Evolutionary conservation across 2,329 filamentous ascomycete genomes (phyloP).

Genomic region (Fusarium keratoplasticum): DNA sequence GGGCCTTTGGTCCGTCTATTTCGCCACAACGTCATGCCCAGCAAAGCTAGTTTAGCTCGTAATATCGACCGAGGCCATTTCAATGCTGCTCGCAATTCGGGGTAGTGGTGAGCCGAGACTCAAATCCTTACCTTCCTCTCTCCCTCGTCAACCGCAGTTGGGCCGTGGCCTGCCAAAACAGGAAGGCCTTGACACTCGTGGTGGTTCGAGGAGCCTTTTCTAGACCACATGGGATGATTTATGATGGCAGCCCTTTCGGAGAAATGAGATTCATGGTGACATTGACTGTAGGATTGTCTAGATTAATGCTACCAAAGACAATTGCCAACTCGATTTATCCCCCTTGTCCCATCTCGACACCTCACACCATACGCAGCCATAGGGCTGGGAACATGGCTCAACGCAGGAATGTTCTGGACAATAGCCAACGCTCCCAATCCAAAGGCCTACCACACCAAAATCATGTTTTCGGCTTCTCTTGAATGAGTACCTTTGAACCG

Average conservation of each 20-base stretch:
- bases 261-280: background rate
- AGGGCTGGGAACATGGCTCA: background rate
- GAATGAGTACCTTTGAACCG: background rate
- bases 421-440: background rate
- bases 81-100: background rate
- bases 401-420: background rate
- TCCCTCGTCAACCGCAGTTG: background rate
- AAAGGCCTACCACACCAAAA: background rate
- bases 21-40: background rate
- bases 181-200: background rate
- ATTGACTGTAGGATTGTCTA: background rate
- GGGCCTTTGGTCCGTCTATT: conserved; percentile 29
- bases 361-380: background rate
- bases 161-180: background rate
- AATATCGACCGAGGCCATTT: background rate
- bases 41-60: background rate
- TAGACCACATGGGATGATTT: background rate
- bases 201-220: background rate
- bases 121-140: background rate
- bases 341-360: background rate
- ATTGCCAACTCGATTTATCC: background rate
- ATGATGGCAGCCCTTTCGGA: background rate
- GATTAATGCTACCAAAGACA: background rate
- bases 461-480: background rate
- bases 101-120: background rate